A percentile compares a stretch with the other conserved stretches of the same genome.
phyloP scores from a whole-genome alignment of 2,329 filamentous ascomycete genomes.

The Berkeleyomyces rouxiae region DNA sequence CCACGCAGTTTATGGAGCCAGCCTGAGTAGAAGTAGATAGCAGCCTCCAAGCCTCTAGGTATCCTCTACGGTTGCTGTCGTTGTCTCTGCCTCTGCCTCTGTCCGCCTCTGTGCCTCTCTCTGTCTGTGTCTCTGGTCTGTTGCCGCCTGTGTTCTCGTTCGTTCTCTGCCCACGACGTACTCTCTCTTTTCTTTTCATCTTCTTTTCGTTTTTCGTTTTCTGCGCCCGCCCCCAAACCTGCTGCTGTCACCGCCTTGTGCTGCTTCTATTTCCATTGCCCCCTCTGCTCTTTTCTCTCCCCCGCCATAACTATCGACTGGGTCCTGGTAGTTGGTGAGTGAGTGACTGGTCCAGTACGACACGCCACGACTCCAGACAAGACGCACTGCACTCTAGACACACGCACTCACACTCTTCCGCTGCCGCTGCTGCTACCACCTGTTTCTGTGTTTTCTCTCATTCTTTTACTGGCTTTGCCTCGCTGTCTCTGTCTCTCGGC shows the following conservation, averaged over 20 bases:
- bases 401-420: neutral
- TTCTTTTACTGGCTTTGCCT: neutral
- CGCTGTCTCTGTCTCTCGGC: neutral
- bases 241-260: neutral
- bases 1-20: neutral
- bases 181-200: neutral
- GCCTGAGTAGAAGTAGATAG: neutral
- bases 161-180: too few species aligned
- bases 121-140: neutral
- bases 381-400: neutral
- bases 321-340: neutral
- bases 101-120: neutral
- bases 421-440: neutral
- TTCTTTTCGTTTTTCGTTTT: neutral
- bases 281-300: neutral
- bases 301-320: neutral
- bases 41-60: too few species aligned
- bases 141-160: too few species aligned
- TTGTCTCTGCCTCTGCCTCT: neutral
- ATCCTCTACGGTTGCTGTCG: too few species aligned
- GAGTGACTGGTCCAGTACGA: slow-evolving; percentile 1
- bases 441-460: neutral
- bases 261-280: slow-evolving; percentile 1
- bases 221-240: neutral
- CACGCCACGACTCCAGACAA: neutral